Base-by-base conservation (phyloP, 2,329 filamentous ascomycete species). In the Hawksworthiomyces lignivorus region DNA sequence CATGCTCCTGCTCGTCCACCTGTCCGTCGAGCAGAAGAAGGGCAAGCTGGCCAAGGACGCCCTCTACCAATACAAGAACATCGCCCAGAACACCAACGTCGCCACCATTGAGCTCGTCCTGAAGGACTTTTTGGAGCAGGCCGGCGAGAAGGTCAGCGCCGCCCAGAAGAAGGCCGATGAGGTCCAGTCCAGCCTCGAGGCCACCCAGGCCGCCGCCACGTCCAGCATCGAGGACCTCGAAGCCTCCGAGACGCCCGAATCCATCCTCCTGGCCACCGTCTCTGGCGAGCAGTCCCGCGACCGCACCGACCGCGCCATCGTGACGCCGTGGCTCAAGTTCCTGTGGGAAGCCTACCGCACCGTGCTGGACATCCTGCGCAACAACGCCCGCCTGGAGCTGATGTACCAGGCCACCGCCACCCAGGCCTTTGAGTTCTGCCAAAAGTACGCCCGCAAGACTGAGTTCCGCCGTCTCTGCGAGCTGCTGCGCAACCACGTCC, bases 31-130 rank as follows among this genome's bases (percentile, higher is more conserved):
- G 60, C 81, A 96, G 58, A 88, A 92, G 70, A 98, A 97, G 71
- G 92, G 92, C 56, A 98, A 98, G 69, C 77, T 92, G 48, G 92
- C 90, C 65, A 98, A 98, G 76, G 92, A 98, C 70, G 92, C 92
- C 48, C 77, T 98, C 36, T 98, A 97, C 66, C 92, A 96, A 66
- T 98, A 98, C 78, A 98, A 98, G 77, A 98, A 98, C 67, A 97
- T 96, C 54, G 90, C 89, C 43, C 92, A 98, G 67, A 98, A 98
- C 71, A 95, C 90, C 55, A 97, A 97, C 62, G 88, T 98, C 53
- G 88, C 80, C 56, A 98, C 92, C 48, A 98, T 98, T 63, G 92
- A 97, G 82, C 73, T 94, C 54, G 92, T 98, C 52, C 78, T 98
- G 57, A 95, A 95, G 70, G 89, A 84, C 64, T 98, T 98, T 69